Evolutionary conservation across 1,284 basidiomycete species (phyloP).

Genomic region (Ceratobasidium theobromae): DNA sequence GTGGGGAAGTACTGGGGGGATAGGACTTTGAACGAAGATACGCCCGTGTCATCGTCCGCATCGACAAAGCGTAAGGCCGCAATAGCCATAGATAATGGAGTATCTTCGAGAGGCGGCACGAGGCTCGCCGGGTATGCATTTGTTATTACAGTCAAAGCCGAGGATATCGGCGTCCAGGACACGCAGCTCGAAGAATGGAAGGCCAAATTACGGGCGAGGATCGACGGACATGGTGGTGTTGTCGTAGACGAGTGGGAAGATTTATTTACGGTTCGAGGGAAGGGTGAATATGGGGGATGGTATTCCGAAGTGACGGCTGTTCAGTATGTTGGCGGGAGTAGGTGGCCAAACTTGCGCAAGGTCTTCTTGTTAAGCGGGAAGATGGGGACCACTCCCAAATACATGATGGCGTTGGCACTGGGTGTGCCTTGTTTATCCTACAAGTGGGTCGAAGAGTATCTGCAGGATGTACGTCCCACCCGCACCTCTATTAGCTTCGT

Average conservation of each 20-base stretch:
- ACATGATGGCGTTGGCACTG: conserved; percentile 75
- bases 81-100: conserved; percentile 47
- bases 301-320: conserved; percentile 43
- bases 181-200: conserved; percentile 48
- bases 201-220: conserved; percentile 37
- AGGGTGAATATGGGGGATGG: conserved; percentile 47
- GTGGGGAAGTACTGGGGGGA: conserved; percentile 34
- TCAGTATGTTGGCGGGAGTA: conserved; percentile 34
- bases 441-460: conserved; percentile 58
- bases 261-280: conserved; percentile 63
- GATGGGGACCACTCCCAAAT: conserved; percentile 70
- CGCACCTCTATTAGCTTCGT: not conserved
- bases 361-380: conserved; percentile 71
- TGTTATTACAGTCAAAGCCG: conserved; percentile 51
- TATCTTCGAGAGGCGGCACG: conserved; percentile 43
- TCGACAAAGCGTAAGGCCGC: conserved; percentile 56
- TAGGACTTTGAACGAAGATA: conserved; percentile 44
- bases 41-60: conserved; percentile 39
- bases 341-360: conserved; percentile 48
- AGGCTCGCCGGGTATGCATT: conserved; percentile 53
- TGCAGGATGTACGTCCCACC: conserved; percentile 46
- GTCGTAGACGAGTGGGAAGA: conserved; percentile 65
- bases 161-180: conserved; percentile 36
- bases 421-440: conserved; percentile 81
- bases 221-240: conserved; percentile 59